Evolutionary conservation across 768 basidiomycete species (phyloP).

Genomic region (Asterophora lycoperdoides): DNA sequence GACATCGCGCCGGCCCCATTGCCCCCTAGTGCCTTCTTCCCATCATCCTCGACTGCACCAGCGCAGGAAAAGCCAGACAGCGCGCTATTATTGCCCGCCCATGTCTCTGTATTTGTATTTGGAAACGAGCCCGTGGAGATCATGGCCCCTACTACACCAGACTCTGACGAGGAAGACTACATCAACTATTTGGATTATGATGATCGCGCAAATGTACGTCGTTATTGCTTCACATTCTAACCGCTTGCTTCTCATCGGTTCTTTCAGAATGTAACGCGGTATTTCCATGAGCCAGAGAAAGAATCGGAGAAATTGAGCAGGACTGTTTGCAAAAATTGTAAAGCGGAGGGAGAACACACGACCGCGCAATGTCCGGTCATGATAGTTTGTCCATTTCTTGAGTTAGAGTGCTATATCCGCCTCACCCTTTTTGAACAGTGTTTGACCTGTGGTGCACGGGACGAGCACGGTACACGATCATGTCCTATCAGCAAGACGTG

Average conservation of each 20-base stretch:
- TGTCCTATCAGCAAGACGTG: constrained; percentile 82
- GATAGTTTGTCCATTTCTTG: constrained; percentile 48
- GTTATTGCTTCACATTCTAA: background rate
- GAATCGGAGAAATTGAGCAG: constrained; percentile 40
- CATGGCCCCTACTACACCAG: constrained; percentile 33
- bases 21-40: constrained; percentile 18
- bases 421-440: constrained; percentile 43
- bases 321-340: constrained; percentile 73
- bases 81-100: constrained; percentile 57
- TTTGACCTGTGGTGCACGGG: constrained; percentile 72
- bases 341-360: constrained; percentile 67
- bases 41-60: constrained; percentile 6
- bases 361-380: constrained; percentile 63
- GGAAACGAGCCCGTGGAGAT: constrained; percentile 44
- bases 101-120: constrained; percentile 62
- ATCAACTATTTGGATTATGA: constrained; percentile 80
- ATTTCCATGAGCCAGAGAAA: constrained; percentile 52
- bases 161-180: constrained; percentile 59
- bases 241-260: background rate
- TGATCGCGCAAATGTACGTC: constrained; percentile 46
- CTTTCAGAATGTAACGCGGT: constrained; percentile 52
- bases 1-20: constrained; percentile 42
- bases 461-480: constrained; percentile 72
- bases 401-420: constrained; percentile 2
- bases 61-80: constrained; percentile 16